Evolutionary conservation across 2,329 filamentous ascomycete species (phyloP).

Genomic region (Alternaria sp.): DNA sequence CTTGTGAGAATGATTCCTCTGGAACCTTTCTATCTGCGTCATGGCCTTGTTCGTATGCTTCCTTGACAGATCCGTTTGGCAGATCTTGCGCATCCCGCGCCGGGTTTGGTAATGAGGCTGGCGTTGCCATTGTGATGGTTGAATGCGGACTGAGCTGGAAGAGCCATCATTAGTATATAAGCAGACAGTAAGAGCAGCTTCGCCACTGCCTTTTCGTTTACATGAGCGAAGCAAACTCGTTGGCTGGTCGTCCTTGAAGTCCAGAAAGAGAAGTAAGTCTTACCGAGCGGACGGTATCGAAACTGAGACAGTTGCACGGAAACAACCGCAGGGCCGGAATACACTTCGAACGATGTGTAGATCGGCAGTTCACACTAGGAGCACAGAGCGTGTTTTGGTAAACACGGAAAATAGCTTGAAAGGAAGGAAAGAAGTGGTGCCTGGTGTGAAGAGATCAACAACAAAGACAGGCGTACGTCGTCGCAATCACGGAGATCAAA

Average conservation of each 20-base stretch:
- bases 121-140: conserved; percentile 32
- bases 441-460: neutral
- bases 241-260: neutral
- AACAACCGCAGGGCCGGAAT: neutral
- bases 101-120: conserved; percentile 27
- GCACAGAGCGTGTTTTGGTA: neutral
- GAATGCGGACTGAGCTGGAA: conserved; percentile 10
- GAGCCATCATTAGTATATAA: conserved; percentile 8
- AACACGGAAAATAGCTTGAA: neutral
- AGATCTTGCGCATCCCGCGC: conserved; percentile 28
- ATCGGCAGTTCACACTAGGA: neutral
- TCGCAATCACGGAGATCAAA: neutral
- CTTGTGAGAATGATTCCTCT: conserved; percentile 22
- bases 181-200: neutral
- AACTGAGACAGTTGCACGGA: conserved; percentile 2
- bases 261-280: conserved; percentile 8
- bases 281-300: conserved; percentile 6
- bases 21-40: conserved; percentile 31
- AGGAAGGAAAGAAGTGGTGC: neutral
- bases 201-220: neutral
- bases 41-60: conserved; percentile 38
- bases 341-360: neutral
- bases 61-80: conserved; percentile 27
- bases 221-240: neutral
- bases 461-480: neutral